phyloP scores from a whole-genome alignment of 1,284 basidiomycete genomes.

The Ganoderma boninense region DNA sequence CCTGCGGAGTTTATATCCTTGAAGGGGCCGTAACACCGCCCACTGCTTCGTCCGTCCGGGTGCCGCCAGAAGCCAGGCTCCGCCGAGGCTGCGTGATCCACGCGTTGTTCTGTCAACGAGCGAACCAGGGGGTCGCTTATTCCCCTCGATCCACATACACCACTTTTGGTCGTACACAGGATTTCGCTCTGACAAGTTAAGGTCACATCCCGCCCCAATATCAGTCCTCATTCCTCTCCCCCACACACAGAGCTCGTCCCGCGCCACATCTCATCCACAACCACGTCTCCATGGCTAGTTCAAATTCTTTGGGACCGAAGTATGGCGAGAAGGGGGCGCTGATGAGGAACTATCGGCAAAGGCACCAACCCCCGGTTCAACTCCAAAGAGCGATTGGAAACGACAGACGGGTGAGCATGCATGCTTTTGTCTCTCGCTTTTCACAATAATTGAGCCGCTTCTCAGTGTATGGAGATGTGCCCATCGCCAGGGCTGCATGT shows the following conservation, averaged over 20 bases:
- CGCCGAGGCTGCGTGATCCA: too few species aligned
- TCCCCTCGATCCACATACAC: too few species aligned
- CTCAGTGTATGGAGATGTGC: background rate
- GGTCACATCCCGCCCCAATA: background rate
- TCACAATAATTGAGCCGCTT: background rate
- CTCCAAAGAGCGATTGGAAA: background rate
- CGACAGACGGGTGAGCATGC: background rate
- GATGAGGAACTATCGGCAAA: background rate
- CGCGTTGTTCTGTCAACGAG: too few species aligned
- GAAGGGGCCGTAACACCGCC: background rate
- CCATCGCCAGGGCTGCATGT: background rate
- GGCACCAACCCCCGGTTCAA: background rate
- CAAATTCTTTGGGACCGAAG: background rate
- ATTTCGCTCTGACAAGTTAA: background rate
- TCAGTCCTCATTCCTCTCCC: background rate
- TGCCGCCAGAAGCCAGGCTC: background rate
- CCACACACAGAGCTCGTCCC: too few species aligned
- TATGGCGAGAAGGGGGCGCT: background rate
- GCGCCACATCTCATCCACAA: too few species aligned
- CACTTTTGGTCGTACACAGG: background rate
- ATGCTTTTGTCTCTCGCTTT: background rate
- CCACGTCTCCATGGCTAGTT: background rate
- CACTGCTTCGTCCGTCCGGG: background rate
- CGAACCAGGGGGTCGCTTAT: too few species aligned
- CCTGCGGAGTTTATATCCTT: background rate